These are phyloP conservation scores for Helianthus tuberosus DNA, from an alignment of 129 eudicot species.

Conservation along the genomic window DNA sequence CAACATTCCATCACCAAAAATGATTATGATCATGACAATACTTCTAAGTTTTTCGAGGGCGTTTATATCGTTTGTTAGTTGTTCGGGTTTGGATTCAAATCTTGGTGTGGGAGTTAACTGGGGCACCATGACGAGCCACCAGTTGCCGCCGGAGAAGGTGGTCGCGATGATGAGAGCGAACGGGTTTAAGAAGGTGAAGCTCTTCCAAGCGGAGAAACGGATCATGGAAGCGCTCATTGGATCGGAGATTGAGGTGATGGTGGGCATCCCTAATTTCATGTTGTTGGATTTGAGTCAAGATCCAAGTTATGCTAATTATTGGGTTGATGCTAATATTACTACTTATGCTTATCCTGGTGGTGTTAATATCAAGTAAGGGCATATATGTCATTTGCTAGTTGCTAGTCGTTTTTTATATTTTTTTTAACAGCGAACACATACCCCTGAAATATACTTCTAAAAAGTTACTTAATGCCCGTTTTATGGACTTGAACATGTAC, in stretches of 20 bases:
- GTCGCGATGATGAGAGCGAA: conserved; percentile 82
- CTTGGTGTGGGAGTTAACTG: conserved; percentile 77
- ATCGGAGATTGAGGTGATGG: conserved; percentile 73
- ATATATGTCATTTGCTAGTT: no score
- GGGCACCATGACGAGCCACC: conserved; percentile 94
- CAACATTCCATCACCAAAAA: neutral
- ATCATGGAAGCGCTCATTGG: conserved; percentile 73
- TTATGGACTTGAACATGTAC: no score
- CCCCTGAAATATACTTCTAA: no score
- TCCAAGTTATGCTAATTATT: conserved; percentile 57
- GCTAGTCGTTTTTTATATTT: no score
- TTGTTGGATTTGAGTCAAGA: conserved; percentile 68
- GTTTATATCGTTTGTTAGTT: conserved; percentile 3
- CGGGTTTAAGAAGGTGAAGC: conserved; percentile 78
- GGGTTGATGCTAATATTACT: conserved; percentile 83
- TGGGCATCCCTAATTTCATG: conserved; percentile 87
- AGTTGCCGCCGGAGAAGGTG: conserved; percentile 60
- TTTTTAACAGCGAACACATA: no score
- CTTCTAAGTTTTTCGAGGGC: conserved; percentile 25
- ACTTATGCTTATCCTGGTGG: conserved; percentile 72
- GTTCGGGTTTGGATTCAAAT: neutral
- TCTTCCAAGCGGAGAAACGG: conserved; percentile 73
- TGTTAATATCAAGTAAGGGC: conserved; percentile 64
- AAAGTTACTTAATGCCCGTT: no score
- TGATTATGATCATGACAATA: conserved; percentile 7